Evolutionary conservation across 345 rosid genomes (phyloP).

Genomic region (Eucalyptus polyanthemos): DNA sequence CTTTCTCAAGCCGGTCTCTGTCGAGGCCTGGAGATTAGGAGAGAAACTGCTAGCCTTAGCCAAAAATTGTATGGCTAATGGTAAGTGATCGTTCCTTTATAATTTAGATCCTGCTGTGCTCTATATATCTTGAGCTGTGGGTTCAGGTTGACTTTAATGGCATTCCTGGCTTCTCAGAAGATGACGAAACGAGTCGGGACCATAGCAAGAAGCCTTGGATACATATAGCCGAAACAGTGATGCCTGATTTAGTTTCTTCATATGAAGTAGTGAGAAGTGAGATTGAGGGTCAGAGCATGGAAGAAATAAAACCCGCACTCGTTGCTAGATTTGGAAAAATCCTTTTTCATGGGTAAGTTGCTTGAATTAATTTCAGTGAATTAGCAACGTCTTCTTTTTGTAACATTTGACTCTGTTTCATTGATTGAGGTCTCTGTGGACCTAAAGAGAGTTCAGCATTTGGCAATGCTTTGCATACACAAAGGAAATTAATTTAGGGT

Average conservation of each 20-base stretch:
- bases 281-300: not conserved
- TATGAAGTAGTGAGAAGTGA: not conserved
- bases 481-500: not conserved
- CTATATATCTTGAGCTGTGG: not conserved
- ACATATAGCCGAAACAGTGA: not conserved
- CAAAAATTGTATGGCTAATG: constrained; percentile 1
- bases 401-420: not conserved
- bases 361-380: not conserved
- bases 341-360: constrained; percentile 1
- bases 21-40: not conserved
- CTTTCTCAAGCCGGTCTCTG: not conserved
- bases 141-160: not conserved
- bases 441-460: not conserved
- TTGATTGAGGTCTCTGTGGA: not conserved
- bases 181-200: not conserved
- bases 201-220: not conserved
- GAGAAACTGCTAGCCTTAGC: constrained; percentile 21
- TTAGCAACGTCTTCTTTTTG: not conserved
- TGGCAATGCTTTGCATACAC: not conserved
- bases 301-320: not conserved
- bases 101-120: not conserved
- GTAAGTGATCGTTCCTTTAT: not conserved
- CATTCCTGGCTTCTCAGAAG: not conserved
- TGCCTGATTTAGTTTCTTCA: constrained; percentile 3
- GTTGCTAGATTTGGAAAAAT: constrained; percentile 12